Evolutionary conservation across 352 stramenopile species (phyloP), one percentile per base, ranked within the genome.

Genomic region (Globisporangium camurandrum): DNA sequence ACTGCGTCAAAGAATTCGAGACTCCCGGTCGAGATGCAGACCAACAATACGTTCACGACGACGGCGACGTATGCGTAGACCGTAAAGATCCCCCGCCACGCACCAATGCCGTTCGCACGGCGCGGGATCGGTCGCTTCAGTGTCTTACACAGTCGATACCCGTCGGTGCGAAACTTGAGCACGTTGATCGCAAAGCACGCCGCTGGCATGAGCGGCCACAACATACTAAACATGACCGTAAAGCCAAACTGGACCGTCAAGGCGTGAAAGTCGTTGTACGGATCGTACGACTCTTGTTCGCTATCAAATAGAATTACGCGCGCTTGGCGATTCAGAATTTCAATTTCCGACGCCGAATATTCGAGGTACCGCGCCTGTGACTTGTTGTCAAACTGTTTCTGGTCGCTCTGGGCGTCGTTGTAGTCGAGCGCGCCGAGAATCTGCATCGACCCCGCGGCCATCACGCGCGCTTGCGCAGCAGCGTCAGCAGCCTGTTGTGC

Each of bases 401-500:
- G 57, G n/a, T n/a, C n/a, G n/a, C n/a, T n/a, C 37, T 82, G 82
- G 31, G 84, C 64, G 46, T 88, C 67, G 53, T 84, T 71, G 34
- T 93, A 93, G 47, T 90, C 75, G 27, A 93, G 41, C 16, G 79
- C 79, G 4, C 80, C 83, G 12, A 93, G 51, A 44, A 93, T 90
- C 46, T 89, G 89, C 71, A 91, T 85, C 5, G 71, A 86, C 0
- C 78, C 81, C 14, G 78, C 62, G 23, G 83, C 76, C 40, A 71
- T 64, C 47, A 89, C 78, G 11, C 75, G 69, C 59, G 88, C 73
- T 38, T 89, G 75, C 2, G 77, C 76, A n/a, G 61, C 59, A 3
- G 69, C 61, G 44, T 93, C 83, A 1, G 83, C 80, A 12, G 58
- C 54, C 3, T 65, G 74, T 26, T 82, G 73, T 5, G 75, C 74